Evolutionary conservation across 441 rosid genomes (phyloP).

Genomic region (Omphalea diandra): DNA sequence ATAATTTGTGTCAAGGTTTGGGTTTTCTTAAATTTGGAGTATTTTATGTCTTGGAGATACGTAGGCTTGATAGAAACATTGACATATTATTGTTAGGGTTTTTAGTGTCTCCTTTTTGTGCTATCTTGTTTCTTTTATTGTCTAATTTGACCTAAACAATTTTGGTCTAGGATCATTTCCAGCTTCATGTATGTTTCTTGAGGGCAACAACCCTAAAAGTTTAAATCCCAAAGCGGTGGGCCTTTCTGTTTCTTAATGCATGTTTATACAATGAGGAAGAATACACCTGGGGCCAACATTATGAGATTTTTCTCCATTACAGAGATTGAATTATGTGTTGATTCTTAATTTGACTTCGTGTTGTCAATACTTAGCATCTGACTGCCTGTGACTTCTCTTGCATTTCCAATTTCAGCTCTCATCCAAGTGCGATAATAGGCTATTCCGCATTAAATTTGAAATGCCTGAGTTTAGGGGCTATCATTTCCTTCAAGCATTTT

Average conservation of each 20-base stretch:
- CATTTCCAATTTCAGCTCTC: slow-evolving; percentile 50
- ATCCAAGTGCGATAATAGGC: slow-evolving; percentile 68
- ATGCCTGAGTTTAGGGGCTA: slow-evolving; percentile 42
- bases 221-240: background rate
- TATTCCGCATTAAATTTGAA: slow-evolving; percentile 58
- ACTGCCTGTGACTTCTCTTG: slow-evolving; percentile 14
- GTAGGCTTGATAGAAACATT: background rate
- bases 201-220: background rate
- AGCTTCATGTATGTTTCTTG: slow-evolving; percentile 4
- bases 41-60: background rate
- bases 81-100: background rate
- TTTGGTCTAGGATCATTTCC: background rate
- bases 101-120: background rate
- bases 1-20: background rate
- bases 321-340: slow-evolving; percentile 3
- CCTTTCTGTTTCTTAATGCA: background rate
- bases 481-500: slow-evolving; percentile 58
- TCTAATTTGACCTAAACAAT: background rate
- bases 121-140: background rate
- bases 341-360: background rate
- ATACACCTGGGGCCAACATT: background rate
- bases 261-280: background rate
- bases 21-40: background rate
- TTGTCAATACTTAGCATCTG: slow-evolving; percentile 10
- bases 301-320: background rate